Percentiles rank a stretch among this genome's conserved stretches.
Evolutionary conservation across 805 yeast genomes (phyloP).

Genomic region (Wickerhamiella cacticola): DNA sequence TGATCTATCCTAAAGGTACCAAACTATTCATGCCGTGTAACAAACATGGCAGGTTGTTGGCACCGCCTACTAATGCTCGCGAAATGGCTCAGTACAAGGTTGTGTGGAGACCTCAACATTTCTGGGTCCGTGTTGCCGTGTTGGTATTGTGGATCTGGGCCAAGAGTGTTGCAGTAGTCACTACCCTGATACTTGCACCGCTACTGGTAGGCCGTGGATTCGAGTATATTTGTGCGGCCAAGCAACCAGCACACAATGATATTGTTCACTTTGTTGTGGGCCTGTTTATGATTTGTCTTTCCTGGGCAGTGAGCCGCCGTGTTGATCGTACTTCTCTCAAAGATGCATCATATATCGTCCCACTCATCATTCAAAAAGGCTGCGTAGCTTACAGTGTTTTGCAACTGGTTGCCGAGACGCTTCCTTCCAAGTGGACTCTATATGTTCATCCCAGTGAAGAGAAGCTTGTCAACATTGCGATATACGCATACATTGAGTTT

Average conservation of each 20-base stretch:
- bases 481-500: neutral
- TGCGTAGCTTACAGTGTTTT: too few relatives aligned
- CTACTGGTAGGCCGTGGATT: constrained; percentile 16
- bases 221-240: constrained; percentile 8
- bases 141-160: constrained; percentile 36
- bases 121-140: constrained; percentile 44
- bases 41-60: constrained; percentile 53
- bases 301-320: neutral
- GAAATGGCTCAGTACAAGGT: constrained; percentile 44
- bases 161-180: constrained; percentile 2
- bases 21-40: constrained; percentile 74
- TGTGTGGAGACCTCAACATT: constrained; percentile 78
- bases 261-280: constrained; percentile 1
- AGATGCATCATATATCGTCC: too few relatives aligned
- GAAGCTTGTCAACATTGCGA: neutral
- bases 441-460: neutral
- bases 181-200: constrained; percentile 15
- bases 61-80: constrained; percentile 31
- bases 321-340: too few relatives aligned
- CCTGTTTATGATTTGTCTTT: neutral
- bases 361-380: too few relatives aligned
- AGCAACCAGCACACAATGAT: constrained; percentile 1
- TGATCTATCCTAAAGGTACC: constrained; percentile 45
- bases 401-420: neutral
- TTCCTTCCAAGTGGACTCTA: neutral